These are phyloP conservation scores for Clathrospora elynae DNA, from an alignment of 2,329 filamentous ascomycete species.

Conservation along the genomic window DNA sequence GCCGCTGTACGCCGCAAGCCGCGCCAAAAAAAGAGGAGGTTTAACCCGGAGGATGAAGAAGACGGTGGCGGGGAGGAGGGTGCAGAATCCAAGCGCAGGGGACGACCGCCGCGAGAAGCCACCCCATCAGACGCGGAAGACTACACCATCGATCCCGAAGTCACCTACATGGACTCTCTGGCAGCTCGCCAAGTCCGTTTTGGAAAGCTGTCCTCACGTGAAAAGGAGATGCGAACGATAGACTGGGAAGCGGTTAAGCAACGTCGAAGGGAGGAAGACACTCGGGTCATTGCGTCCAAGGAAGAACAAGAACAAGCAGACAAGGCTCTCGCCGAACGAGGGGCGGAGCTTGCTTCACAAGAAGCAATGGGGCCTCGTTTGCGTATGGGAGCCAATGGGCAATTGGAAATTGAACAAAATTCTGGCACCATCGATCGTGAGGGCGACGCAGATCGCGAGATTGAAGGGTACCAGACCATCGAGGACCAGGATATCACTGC, in stretches of 20 bases:
- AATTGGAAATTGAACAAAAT: constrained; percentile 72
- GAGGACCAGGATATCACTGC: constrained; percentile 81
- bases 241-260: constrained; percentile 60
- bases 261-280: constrained; percentile 46
- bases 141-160: constrained; percentile 64
- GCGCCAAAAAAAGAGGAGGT: constrained; percentile 23
- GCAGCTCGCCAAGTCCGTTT: constrained; percentile 66
- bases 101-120: constrained; percentile 34
- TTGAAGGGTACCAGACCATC: constrained; percentile 63
- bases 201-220: constrained; percentile 75
- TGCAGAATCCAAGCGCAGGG: constrained; percentile 28
- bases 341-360: constrained; percentile 18
- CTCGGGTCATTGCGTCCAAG: constrained; percentile 24
- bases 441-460: constrained; percentile 62
- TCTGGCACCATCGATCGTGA: constrained; percentile 72
- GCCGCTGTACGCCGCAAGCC: constrained; percentile 20
- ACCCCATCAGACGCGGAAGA: constrained; percentile 48
- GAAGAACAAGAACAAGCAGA: constrained; percentile 33
- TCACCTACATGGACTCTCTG: constrained; percentile 73
- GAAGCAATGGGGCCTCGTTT: constrained; percentile 57
- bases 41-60: constrained; percentile 16
- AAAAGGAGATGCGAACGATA: constrained; percentile 72
- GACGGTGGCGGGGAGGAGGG: constrained; percentile 16
- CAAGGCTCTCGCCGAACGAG: constrained; percentile 24
- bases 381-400: constrained; percentile 65